phyloP scores from a whole-genome alignment of 108 stramenopile species.

The Fragilaria crotonensis region DNA sequence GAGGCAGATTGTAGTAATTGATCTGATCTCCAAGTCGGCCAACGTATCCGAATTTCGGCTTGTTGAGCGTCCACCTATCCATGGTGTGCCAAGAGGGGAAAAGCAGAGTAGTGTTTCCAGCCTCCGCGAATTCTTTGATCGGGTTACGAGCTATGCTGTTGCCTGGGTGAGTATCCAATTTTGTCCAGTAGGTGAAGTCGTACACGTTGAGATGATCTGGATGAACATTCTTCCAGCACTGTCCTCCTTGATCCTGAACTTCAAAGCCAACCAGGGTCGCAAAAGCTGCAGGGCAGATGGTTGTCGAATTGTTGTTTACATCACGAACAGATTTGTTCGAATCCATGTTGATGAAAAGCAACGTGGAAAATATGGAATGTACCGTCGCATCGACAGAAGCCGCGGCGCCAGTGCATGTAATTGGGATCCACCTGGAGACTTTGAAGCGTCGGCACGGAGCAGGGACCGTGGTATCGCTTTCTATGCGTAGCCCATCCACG shows the following conservation, averaged over 20 bases:
- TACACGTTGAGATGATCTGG: constrained; percentile 47
- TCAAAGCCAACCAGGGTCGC: not conserved
- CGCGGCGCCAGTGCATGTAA: not conserved
- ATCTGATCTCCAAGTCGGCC: constrained; percentile 20
- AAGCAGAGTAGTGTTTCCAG: not conserved
- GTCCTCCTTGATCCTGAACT: not conserved
- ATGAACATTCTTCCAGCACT: constrained; percentile 29
- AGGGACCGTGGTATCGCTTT: constrained; percentile 3
- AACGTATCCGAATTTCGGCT: constrained; percentile 6
- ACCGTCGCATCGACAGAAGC: not conserved
- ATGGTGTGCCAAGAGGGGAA: constrained; percentile 2
- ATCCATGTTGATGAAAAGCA: not conserved
- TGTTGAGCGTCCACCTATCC: constrained; percentile 6
- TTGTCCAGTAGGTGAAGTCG: constrained; percentile 42
- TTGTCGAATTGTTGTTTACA: not conserved
- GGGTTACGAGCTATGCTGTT: not conserved
- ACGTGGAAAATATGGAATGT: not conserved
- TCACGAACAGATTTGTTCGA: not conserved
- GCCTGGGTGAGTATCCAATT: constrained; percentile 13
- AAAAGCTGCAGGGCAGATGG: not conserved
- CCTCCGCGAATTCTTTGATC: constrained; percentile 14
- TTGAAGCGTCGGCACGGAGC: constrained; percentile 7
- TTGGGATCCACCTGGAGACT: constrained; percentile 10
- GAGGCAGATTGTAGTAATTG: constrained; percentile 9
- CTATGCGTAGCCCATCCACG: constrained; percentile 15